Percentiles rank a stretch among this genome's conserved stretches.
These are phyloP conservation scores for Camellia sinensis DNA, from an alignment of 148 eudicot genomes.

Conservation along the genomic window DNA sequence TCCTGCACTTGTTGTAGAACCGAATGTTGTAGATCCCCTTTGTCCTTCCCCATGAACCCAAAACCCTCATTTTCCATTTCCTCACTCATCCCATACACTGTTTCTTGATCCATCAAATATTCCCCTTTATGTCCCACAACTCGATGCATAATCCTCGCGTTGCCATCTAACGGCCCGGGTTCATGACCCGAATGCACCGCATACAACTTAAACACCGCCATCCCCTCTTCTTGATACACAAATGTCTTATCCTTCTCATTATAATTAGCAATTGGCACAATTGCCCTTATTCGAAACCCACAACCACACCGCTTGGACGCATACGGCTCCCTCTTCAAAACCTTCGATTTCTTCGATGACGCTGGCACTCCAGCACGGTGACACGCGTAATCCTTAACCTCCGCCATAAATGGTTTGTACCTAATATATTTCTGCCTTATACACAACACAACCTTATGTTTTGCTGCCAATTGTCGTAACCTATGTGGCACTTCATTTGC, in stretches of 20 bases:
- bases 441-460: constrained; percentile 87
- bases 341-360: constrained; percentile 59
- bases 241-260: constrained; percentile 94
- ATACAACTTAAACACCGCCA: constrained; percentile 87
- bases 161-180: constrained; percentile 95
- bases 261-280: constrained; percentile 84
- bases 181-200: constrained; percentile 97
- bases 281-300: constrained; percentile 91
- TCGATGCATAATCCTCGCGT: constrained; percentile 97
- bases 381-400: constrained; percentile 96
- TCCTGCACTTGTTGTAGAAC: constrained; percentile 73
- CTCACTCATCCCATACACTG: constrained; percentile 71
- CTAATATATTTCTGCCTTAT: constrained; percentile 95
- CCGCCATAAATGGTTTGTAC: constrained; percentile 97
- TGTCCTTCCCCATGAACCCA: constrained; percentile 44
- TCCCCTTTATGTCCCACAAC: constrained; percentile 84
- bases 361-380: constrained; percentile 93
- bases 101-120: constrained; percentile 64
- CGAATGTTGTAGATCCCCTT: constrained; percentile 53
- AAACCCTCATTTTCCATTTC: constrained; percentile 60
- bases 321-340: constrained; percentile 85
- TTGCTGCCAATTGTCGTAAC: constrained; percentile 71
- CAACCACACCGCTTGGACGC: constrained; percentile 93
- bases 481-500: constrained; percentile 72
- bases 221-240: constrained; percentile 92